Conservation (phyloP, 2,329 filamentous ascomycete genomes). For the Stylonectria norvegica region DNA sequence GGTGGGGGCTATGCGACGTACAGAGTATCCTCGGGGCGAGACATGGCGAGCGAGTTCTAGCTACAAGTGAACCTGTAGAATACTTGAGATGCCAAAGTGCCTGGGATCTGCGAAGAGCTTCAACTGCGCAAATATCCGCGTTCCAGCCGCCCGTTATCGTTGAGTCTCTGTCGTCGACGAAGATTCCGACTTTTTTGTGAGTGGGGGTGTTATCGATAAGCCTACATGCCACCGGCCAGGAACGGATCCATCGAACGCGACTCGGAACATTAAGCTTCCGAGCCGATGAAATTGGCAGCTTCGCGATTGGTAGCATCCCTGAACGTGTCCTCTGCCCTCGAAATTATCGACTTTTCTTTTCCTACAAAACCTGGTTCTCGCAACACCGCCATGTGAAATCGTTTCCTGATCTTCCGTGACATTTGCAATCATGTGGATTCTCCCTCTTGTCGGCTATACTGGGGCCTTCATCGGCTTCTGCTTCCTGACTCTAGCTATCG, state of each 20-base stretch:
- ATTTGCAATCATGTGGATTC: conserved; percentile 76
- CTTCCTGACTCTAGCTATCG: conserved; percentile 93
- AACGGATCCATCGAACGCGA: neutral
- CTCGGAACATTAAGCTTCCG: conserved; percentile 7
- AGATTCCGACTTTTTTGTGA: conserved; percentile 27
- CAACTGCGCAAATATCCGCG: conserved; percentile 1
- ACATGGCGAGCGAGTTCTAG: conserved; percentile 61
- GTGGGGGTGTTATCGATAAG: conserved; percentile 29
- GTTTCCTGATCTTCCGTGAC: conserved; percentile 12
- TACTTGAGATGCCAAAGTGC: neutral
- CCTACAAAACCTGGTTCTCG: conserved; percentile 6
- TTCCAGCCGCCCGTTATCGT: conserved; percentile 8
- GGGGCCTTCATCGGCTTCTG: conserved; percentile 86
- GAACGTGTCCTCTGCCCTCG: conserved; percentile 22
- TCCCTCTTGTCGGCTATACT: conserved; percentile 85
- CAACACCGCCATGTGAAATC: conserved; percentile 23
- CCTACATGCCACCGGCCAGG: neutral
- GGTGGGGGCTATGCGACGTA: conserved; percentile 42
- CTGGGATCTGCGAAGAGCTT: neutral
- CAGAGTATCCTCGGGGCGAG: conserved; percentile 93
- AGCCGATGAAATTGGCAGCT: conserved; percentile 10
- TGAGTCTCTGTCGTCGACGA: conserved; percentile 12
- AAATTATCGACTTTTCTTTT: conserved; percentile 10
- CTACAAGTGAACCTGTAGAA: neutral
- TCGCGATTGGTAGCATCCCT: conserved; percentile 19